Conservation (phyloP, 1,284 basidiomycete species). For the Takashimella tepidaria region DNA sequence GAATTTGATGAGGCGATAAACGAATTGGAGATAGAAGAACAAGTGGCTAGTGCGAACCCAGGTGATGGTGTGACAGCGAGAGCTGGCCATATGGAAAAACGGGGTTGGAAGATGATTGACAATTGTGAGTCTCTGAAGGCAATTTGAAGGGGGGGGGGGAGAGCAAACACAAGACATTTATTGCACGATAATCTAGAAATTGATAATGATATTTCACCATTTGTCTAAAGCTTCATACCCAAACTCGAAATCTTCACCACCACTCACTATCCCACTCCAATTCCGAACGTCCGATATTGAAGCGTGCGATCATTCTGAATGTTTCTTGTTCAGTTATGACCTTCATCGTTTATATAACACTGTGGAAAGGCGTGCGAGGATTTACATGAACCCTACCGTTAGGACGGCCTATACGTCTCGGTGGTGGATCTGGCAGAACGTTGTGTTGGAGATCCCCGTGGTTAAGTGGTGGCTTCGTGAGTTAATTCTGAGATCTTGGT, state of each 20-base stretch:
- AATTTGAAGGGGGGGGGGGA: no score
- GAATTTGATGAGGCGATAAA: background rate
- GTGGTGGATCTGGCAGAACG: constrained; percentile 53
- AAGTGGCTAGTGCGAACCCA: no score
- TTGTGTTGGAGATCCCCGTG: constrained; percentile 49
- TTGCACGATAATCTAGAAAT: constrained; percentile 22
- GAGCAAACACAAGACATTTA: no score
- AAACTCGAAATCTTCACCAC: constrained; percentile 37
- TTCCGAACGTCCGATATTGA: constrained; percentile 51
- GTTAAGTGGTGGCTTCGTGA: constrained; percentile 52
- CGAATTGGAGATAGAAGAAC: background rate
- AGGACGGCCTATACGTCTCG: constrained; percentile 47
- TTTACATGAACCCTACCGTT: constrained; percentile 53
- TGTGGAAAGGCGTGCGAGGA: constrained; percentile 43
- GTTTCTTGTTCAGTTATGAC: constrained; percentile 56
- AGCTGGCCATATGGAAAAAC: constrained; percentile 9
- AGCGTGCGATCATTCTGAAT: constrained; percentile 56
- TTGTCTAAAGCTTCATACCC: constrained; percentile 34
- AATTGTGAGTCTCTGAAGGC: constrained; percentile 28
- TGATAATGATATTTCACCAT: constrained; percentile 33
- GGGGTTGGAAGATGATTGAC: constrained; percentile 41
- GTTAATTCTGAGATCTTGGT: constrained; percentile 3
- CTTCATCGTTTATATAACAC: constrained; percentile 51
- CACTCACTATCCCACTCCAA: constrained; percentile 45
- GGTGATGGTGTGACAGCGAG: no score